phyloP scores from a whole-genome alignment of 371 early-diverging fungal species.

The Dinochytrium kinnereticum region DNA sequence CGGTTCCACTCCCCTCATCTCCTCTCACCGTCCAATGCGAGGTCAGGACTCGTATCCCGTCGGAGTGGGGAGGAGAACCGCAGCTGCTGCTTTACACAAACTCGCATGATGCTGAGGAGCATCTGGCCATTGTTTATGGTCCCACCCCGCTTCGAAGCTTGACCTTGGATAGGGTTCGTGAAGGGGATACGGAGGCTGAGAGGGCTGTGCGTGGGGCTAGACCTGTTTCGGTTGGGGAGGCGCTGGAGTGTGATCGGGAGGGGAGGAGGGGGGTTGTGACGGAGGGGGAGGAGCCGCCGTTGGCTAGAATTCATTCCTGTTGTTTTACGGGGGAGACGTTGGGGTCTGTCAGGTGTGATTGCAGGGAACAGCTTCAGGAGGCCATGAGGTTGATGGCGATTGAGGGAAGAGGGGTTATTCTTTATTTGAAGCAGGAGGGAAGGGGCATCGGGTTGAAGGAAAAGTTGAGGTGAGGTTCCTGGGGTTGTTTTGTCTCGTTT shows the following conservation, averaged over 20 bases:
- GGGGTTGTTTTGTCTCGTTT: neutral
- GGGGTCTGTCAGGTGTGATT: constrained; percentile 91
- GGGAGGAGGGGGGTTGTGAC: constrained; percentile 4
- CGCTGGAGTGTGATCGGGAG: neutral
- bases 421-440: constrained; percentile 96
- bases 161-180: constrained; percentile 66
- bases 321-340: constrained; percentile 98
- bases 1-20: neutral
- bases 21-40: constrained; percentile 59
- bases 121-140: constrained; percentile 93
- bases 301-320: constrained; percentile 93
- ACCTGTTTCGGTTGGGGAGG: neutral
- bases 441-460: constrained; percentile 92
- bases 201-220: constrained; percentile 37
- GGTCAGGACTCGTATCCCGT: constrained; percentile 86
- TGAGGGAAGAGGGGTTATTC: constrained; percentile 85
- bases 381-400: constrained; percentile 88
- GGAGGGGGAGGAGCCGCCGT: constrained; percentile 54
- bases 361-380: constrained; percentile 88
- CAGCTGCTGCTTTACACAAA: constrained; percentile 88
- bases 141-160: constrained; percentile 72
- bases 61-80: constrained; percentile 66
- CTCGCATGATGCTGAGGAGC: constrained; percentile 84
- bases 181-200: constrained; percentile 64
- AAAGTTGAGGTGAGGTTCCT: constrained; percentile 73